These are phyloP conservation scores for Amanita fuliginea DNA, from an alignment of 768 basidiomycete species.

Conservation along the genomic window DNA sequence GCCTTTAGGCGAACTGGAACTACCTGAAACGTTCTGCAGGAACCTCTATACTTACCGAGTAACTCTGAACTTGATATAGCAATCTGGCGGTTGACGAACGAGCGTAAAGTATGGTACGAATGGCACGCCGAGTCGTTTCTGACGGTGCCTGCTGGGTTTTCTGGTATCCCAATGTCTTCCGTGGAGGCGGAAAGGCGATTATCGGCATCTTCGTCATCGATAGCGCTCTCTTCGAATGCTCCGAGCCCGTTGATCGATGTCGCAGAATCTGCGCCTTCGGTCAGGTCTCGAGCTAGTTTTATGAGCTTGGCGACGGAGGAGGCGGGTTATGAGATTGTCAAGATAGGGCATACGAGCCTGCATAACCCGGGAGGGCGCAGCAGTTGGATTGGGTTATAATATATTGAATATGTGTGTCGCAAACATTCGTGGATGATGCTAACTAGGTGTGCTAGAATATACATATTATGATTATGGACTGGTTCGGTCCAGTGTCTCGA, in stretches of 20 bases:
- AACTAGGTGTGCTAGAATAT: background rate
- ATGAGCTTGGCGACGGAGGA: slow-evolving; percentile 7
- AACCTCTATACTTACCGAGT: slow-evolving; percentile 87
- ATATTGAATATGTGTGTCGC: slow-evolving; percentile 1
- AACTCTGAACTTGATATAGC: slow-evolving; percentile 88
- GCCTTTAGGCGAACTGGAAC: background rate
- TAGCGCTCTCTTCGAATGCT: slow-evolving; percentile 15
- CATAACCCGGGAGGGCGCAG: slow-evolving; percentile 88
- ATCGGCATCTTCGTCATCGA: slow-evolving; percentile 9
- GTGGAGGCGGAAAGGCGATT: background rate
- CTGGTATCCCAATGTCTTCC: slow-evolving; percentile 6
- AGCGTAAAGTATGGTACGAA: slow-evolving; percentile 94
- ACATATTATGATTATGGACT: background rate
- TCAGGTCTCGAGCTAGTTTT: slow-evolving; percentile 12
- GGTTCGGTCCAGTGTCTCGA: background rate
- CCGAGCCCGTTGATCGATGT: slow-evolving; percentile 71
- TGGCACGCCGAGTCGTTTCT: slow-evolving; percentile 96
- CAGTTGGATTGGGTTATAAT: slow-evolving; percentile 81
- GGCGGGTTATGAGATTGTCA: slow-evolving; percentile 42
- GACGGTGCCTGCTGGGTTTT: slow-evolving; percentile 34
- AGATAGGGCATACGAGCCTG: slow-evolving; percentile 89
- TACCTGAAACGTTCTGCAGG: slow-evolving; percentile 31
- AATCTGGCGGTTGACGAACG: slow-evolving; percentile 88
- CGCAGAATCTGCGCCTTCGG: slow-evolving; percentile 24
- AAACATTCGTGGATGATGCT: background rate